These are phyloP conservation scores for Microsporum audouinii DNA, from an alignment of 2,329 filamentous ascomycete genomes.

Conservation along the genomic window DNA sequence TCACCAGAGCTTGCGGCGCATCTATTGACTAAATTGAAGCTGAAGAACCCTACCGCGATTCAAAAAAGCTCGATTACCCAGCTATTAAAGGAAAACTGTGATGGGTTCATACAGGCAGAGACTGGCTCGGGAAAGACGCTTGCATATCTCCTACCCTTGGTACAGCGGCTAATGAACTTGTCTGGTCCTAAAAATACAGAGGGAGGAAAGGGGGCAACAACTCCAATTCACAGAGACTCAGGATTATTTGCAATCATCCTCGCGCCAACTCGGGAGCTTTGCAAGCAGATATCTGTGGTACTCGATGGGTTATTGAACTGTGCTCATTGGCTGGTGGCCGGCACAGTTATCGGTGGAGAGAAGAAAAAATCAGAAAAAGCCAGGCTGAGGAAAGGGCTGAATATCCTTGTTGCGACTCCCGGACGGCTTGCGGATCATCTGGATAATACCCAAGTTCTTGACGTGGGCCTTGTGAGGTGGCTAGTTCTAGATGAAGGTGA, in stretches of 20 bases:
- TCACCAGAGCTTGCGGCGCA: slow-evolving; percentile 71
- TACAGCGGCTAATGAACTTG: slow-evolving; percentile 74
- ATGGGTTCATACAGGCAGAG: slow-evolving; percentile 93
- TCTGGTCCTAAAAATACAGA: slow-evolving; percentile 42
- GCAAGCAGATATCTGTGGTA: slow-evolving; percentile 83
- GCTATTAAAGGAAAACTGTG: slow-evolving; percentile 65
- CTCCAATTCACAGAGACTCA: slow-evolving; percentile 64
- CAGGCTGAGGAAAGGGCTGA: slow-evolving; percentile 83
- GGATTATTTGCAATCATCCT: slow-evolving; percentile 91
- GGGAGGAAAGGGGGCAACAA: slow-evolving; percentile 26
- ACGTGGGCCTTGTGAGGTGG: slow-evolving; percentile 84
- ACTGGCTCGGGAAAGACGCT: slow-evolving; percentile 96
- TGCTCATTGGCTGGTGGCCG: slow-evolving; percentile 86
- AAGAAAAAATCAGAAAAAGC: slow-evolving; percentile 80
- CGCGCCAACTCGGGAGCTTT: slow-evolving; percentile 84
- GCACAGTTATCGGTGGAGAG: slow-evolving; percentile 64
- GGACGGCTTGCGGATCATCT: slow-evolving; percentile 85
- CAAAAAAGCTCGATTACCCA: slow-evolving; percentile 81
- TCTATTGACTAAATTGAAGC: slow-evolving; percentile 68
- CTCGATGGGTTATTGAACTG: slow-evolving; percentile 77
- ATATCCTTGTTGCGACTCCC: slow-evolving; percentile 90
- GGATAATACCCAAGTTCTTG: slow-evolving; percentile 78
- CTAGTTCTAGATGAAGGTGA: slow-evolving; percentile 92
- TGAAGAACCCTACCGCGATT: slow-evolving; percentile 88
- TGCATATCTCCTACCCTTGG: slow-evolving; percentile 85